phyloP scores from a whole-genome alignment of 2,329 filamentous ascomycete genomes.

The Stemphylium lycopersici region DNA sequence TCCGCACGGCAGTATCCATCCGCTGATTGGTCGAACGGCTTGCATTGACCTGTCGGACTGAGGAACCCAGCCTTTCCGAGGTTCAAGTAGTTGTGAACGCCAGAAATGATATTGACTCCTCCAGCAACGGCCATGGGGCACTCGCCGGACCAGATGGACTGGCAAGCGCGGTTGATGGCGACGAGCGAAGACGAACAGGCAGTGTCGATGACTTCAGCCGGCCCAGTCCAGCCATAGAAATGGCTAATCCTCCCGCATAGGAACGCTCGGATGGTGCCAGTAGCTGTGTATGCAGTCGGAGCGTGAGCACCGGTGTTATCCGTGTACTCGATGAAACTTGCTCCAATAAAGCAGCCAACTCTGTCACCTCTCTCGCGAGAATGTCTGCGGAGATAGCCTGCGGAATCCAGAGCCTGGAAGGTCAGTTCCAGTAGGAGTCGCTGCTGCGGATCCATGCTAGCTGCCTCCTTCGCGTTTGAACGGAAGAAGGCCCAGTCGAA shows the following conservation, averaged over 20 bases:
- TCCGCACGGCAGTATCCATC: conserved; percentile 6
- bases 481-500: conserved; percentile 45
- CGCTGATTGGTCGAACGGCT: background rate
- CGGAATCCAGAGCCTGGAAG: conserved; percentile 48
- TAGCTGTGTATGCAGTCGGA: conserved; percentile 24
- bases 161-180: conserved; percentile 39
- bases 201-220: conserved; percentile 40
- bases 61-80: conserved; percentile 3
- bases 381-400: conserved; percentile 26
- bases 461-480: conserved; percentile 26
- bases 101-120: conserved; percentile 27
- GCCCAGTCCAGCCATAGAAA: conserved; percentile 37
- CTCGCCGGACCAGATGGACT: conserved; percentile 36
- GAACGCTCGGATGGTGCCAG: conserved; percentile 32
- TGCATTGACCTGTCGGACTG: background rate
- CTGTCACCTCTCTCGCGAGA: conserved; percentile 12
- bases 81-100: background rate
- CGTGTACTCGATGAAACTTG: conserved; percentile 40
- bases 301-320: conserved; percentile 21
- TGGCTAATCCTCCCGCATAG: conserved; percentile 30
- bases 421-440: conserved; percentile 32
- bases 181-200: conserved; percentile 45
- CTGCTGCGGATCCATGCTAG: conserved; percentile 37
- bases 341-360: conserved; percentile 45
- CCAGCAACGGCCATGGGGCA: conserved; percentile 34